Evolutionary conservation across 768 basidiomycete species (phyloP).

Genomic region (Trametes cingulata): DNA sequence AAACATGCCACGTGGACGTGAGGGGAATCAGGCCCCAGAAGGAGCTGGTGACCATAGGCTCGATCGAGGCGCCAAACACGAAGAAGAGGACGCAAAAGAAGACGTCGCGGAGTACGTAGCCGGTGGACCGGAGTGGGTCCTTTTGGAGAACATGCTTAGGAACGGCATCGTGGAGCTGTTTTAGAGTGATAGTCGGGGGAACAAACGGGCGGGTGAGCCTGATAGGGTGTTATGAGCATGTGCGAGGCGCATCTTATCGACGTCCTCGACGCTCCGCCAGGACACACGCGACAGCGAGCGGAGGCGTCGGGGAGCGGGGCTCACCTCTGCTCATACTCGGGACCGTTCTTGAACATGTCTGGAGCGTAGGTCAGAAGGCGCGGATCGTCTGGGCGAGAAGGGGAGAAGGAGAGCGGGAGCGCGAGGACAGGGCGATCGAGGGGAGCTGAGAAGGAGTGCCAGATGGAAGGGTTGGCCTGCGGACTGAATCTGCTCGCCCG

Average conservation of each 20-base stretch:
- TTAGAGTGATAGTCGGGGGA: conserved; percentile 50
- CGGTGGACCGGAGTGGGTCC: conserved; percentile 40
- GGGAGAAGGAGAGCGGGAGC: background rate
- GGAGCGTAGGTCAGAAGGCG: conserved; percentile 8
- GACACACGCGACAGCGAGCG: background rate
- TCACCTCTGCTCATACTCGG: conserved; percentile 31
- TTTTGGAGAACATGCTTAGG: conserved; percentile 53
- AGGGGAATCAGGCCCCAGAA: conserved; percentile 41
- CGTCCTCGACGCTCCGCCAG: background rate
- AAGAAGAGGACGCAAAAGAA: conserved; percentile 44
- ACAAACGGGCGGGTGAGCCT: conserved; percentile 48
- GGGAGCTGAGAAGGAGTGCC: conserved; percentile 7
- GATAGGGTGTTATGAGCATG: background rate
- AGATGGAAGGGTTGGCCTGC: conserved; percentile 12
- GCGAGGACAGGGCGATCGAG: conserved; percentile 3
- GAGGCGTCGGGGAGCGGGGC: background rate
- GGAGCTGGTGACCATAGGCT: conserved; percentile 38
- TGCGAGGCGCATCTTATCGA: background rate
- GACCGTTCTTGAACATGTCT: conserved; percentile 29
- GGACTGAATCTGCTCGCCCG: background rate
- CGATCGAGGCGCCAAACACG: conserved; percentile 45
- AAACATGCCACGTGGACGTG: conserved; percentile 33
- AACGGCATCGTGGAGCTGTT: conserved; percentile 56
- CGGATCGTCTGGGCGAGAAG: conserved; percentile 12
- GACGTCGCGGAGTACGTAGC: conserved; percentile 49